These are phyloP conservation scores for Thalia dealbata DNA, from an alignment of 176 grass and related monocot genomes.

Conservation along the genomic window DNA sequence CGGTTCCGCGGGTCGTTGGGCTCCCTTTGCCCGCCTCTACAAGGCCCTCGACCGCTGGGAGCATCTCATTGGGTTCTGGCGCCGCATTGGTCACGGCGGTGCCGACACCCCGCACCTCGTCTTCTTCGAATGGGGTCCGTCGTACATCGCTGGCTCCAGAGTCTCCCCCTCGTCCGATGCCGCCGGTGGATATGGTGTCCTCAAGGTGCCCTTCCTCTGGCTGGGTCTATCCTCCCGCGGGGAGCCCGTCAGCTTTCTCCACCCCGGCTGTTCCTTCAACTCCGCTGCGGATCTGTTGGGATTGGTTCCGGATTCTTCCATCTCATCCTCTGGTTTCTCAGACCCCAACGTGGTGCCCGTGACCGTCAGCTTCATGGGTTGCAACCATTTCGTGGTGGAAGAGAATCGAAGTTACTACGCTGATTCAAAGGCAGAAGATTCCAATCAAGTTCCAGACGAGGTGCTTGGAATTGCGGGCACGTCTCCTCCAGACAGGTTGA, in stretches of 20 bases:
- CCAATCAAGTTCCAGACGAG: slow-evolving; percentile 16
- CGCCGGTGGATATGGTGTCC: slow-evolving; percentile 15
- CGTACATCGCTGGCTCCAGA: slow-evolving; percentile 34
- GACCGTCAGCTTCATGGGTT: slow-evolving; percentile 45
- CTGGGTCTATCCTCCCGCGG: slow-evolving; percentile 34
- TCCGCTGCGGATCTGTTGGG: background rate
- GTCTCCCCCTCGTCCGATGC: slow-evolving; percentile 23
- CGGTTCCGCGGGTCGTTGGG: background rate
- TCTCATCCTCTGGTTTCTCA: slow-evolving; percentile 7
- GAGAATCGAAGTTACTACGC: background rate
- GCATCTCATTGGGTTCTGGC: slow-evolving; percentile 37
- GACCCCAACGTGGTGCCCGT: slow-evolving; percentile 27
- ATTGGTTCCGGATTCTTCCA: background rate
- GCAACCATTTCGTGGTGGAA: slow-evolving; percentile 48
- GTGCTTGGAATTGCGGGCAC: slow-evolving; percentile 27
- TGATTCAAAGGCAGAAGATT: slow-evolving; percentile 1
- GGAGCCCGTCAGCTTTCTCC: slow-evolving; percentile 28
- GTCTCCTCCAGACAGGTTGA: slow-evolving; percentile 33
- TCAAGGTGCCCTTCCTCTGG: slow-evolving; percentile 41
- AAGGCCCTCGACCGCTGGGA: slow-evolving; percentile 34
- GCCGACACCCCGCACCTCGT: slow-evolving; percentile 18
- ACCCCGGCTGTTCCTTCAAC: background rate
- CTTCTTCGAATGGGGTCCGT: slow-evolving; percentile 53
- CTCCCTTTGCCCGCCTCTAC: slow-evolving; percentile 22
- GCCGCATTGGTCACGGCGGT: slow-evolving; percentile 24